These are phyloP conservation scores for Carpediemonas membranifera DNA, from an alignment of 78 protist genomes.

Conservation along the genomic window DNA sequence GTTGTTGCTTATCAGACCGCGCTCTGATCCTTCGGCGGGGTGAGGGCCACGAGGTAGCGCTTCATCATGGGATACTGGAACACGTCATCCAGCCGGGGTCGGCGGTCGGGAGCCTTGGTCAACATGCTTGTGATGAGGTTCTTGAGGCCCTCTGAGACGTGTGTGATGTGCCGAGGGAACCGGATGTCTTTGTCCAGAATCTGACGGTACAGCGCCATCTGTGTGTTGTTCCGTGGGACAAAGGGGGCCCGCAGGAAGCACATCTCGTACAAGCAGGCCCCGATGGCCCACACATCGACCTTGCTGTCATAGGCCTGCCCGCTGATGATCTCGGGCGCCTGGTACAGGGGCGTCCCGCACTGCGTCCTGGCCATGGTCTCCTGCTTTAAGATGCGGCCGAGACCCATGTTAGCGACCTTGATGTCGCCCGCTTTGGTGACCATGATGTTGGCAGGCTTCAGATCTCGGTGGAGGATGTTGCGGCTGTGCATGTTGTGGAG, in stretches of 20 bases:
- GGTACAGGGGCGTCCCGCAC: constrained; percentile 54
- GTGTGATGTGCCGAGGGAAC: no score
- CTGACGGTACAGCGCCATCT: no score
- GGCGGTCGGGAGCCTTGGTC: no score
- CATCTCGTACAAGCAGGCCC: constrained; percentile 29
- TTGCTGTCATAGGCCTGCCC: constrained; percentile 49
- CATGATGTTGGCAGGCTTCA: constrained; percentile 71
- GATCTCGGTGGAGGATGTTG: constrained; percentile 70
- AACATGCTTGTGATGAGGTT: no score
- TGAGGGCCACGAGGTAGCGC: no score
- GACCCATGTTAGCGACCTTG: constrained; percentile 85
- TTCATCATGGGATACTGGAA: no score
- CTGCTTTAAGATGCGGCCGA: constrained; percentile 63
- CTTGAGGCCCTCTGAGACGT: no score
- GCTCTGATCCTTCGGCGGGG: no score
- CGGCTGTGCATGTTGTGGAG: constrained; percentile 58
- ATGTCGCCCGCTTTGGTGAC: constrained; percentile 41
- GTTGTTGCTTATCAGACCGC: no score
- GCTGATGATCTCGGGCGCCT: constrained; percentile 53
- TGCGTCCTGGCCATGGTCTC: constrained; percentile 10
- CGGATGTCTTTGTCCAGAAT: no score
- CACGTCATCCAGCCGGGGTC: no score
- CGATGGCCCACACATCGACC: constrained; percentile 47
- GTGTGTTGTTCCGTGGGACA: no score
- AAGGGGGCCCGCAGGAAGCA: constrained; percentile 12